Percentiles rank a stretch among this genome's conserved stretches.
Conservation (phyloP, 2,329 filamentous ascomycete species). For the Ophiostoma quercus region DNA sequence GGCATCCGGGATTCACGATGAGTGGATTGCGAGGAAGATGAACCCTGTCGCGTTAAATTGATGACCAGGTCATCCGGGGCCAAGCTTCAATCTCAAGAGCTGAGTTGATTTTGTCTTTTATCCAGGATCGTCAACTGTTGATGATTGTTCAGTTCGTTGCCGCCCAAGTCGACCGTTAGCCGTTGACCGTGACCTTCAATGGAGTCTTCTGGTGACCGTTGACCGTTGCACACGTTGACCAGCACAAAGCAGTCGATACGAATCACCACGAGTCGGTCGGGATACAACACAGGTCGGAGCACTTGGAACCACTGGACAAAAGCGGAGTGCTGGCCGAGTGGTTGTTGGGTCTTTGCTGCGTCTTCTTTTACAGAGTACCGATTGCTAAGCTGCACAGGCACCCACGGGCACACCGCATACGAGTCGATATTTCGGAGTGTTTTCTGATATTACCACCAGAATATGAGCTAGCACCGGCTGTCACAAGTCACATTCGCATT, state of each 20-base stretch:
- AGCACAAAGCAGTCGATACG: not conserved
- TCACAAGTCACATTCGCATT: not conserved
- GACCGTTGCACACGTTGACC: not conserved
- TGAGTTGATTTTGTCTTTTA: not conserved
- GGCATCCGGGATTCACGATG: not conserved
- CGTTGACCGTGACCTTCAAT: too few species aligned
- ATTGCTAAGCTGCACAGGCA: not conserved
- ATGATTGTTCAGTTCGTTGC: not conserved
- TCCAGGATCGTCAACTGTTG: not conserved
- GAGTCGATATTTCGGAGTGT: not conserved
- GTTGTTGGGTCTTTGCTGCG: not conserved
- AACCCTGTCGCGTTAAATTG: not conserved
- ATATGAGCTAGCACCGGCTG: not conserved
- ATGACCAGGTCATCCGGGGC: not conserved
- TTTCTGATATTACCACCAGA: not conserved
- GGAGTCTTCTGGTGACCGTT: too few species aligned
- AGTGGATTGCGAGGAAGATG: not conserved
- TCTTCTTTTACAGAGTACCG: not conserved
- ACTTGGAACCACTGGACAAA: not conserved
- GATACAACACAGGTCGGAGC: conserved; percentile 2
- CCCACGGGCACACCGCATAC: not conserved
- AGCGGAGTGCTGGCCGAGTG: conserved; percentile 10
- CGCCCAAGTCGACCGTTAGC: too few species aligned
- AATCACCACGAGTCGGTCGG: not conserved
- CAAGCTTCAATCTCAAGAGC: not conserved